Base-by-base conservation (phyloP, 176 grass and related monocot genomes). In the Melocanna baccifera region DNA sequence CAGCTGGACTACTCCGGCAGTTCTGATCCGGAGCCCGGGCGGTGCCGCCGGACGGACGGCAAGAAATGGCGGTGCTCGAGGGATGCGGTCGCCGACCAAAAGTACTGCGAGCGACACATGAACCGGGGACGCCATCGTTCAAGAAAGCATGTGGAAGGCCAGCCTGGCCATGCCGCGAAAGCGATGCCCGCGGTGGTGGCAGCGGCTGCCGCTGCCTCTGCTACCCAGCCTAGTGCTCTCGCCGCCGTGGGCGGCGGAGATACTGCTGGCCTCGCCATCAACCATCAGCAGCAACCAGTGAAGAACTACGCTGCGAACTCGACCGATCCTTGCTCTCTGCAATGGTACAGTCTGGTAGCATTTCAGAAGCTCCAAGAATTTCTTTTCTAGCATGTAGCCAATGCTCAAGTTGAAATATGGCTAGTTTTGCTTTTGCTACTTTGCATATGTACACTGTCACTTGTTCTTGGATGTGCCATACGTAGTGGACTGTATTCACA, bases 111-210 rank as follows among this genome's bases (percentile, higher is more conserved):
- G 89, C 91, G 93, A 67, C 96, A 98, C 81, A 95, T 98, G 87
- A 95, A 98, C 93, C 88, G 96, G 59, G 96, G 96, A 85, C 93
- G 93, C 93, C 96, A 98, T 84, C 96, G 96, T 98, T 98, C 96
- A 98, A 98, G 96, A 98, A 98, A 98, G 96, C 96, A 98, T 98
- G 96, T 98, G 96, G 96, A 98, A 98, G 87, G 86, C 87, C 89
- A 89, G 80, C 75, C 92, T 81, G 91, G 91, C 96, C 93, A 90
- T 95, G 92, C 95, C 61, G 92, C 85, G 76, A 93, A 97, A 91
- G 86, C 87, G 46, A 92, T 86, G 89, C 84, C 90, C 34, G 72
- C 66, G 82, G 81, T 76, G 62, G 81, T 73, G 72, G 76, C 89
- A 8, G 62, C 62, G 25, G 80, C 86, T 15, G 83, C 83, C 7